Evolutionary conservation across 2,329 filamentous ascomycete genomes (phyloP).

Genomic region (Cryphonectria nitschkei): DNA sequence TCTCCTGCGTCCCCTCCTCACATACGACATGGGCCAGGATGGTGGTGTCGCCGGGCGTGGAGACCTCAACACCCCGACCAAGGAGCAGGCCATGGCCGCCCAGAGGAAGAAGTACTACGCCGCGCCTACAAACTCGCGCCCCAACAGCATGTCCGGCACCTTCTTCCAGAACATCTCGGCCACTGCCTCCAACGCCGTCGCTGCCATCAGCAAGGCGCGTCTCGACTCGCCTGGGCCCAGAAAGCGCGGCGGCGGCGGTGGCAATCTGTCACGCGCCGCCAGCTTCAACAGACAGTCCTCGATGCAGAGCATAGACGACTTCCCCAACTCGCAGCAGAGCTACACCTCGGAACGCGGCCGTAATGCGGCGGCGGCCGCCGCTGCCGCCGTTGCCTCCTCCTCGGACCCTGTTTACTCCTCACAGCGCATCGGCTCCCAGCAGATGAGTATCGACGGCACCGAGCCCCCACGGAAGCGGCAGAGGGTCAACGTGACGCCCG

Average conservation of each 20-base stretch:
- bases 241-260: conserved; percentile 45
- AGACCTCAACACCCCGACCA: conserved; percentile 90
- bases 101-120: conserved; percentile 92
- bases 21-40: conserved; percentile 79
- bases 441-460: conserved; percentile 57
- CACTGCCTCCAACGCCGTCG: conserved; percentile 89
- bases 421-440: conserved; percentile 45
- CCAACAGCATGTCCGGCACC: conserved; percentile 73
- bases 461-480: conserved; percentile 86
- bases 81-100: conserved; percentile 98
- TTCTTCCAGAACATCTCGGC: conserved; percentile 98
- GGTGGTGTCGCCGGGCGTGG: conserved; percentile 73
- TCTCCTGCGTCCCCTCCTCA: conserved; percentile 71
- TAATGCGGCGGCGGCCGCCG: conserved; percentile 41
- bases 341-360: conserved; percentile 77
- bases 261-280: conserved; percentile 65
- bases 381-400: conserved; percentile 34
- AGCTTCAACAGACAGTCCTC: conserved; percentile 74
- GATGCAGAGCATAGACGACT: conserved; percentile 69
- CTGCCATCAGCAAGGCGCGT: conserved; percentile 93
- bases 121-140: conserved; percentile 68
- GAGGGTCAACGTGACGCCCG: conserved; percentile 58
- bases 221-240: conserved; percentile 85
- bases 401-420: conserved; percentile 71
- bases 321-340: conserved; percentile 84